Conservation (phyloP, 2,329 filamentous ascomycete species). For the Cercospora janseana region DNA sequence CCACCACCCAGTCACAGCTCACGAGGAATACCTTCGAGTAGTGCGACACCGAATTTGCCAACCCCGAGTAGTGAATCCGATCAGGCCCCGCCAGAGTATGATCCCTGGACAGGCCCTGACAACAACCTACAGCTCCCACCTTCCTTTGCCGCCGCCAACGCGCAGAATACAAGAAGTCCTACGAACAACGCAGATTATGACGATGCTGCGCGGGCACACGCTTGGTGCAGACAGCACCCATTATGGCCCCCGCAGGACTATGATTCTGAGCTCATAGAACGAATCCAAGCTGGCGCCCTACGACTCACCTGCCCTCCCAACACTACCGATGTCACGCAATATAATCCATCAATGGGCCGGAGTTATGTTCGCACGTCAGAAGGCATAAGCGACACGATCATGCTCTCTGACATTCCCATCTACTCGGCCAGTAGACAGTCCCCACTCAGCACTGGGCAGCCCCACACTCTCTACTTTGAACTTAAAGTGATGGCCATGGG, state of each 20-base stretch:
- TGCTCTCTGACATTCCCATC: slow-evolving; percentile 67
- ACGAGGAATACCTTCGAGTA: slow-evolving; percentile 14
- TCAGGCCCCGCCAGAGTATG: slow-evolving; percentile 56
- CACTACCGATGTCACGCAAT: slow-evolving; percentile 46
- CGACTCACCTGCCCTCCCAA: slow-evolving; percentile 45
- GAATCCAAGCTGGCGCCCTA: slow-evolving; percentile 53
- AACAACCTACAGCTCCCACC: slow-evolving; percentile 75
- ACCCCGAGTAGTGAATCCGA: slow-evolving; percentile 20
- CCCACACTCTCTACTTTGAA: slow-evolving; percentile 70
- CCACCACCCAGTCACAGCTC: slow-evolving; percentile 31
- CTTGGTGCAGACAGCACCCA: slow-evolving; percentile 63
- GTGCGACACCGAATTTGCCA: slow-evolving; percentile 18
- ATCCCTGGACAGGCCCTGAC: slow-evolving; percentile 72
- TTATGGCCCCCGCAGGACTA: slow-evolving; percentile 54
- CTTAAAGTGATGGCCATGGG: slow-evolving; percentile 55
- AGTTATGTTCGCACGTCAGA: slow-evolving; percentile 43
- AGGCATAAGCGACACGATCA: slow-evolving; percentile 58
- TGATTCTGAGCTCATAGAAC: slow-evolving; percentile 41
- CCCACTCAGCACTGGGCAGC: slow-evolving; percentile 50
- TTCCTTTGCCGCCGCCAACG: slow-evolving; percentile 47
- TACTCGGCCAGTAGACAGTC: slow-evolving; percentile 62
- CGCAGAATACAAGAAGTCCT: slow-evolving; percentile 60
- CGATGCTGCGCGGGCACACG: slow-evolving; percentile 63
- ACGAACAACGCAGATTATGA: slow-evolving; percentile 66
- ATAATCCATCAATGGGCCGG: slow-evolving; percentile 49